Conservation (phyloP, 2,329 filamentous ascomycete species). For the Pseudocercospora eumusae region DNA sequence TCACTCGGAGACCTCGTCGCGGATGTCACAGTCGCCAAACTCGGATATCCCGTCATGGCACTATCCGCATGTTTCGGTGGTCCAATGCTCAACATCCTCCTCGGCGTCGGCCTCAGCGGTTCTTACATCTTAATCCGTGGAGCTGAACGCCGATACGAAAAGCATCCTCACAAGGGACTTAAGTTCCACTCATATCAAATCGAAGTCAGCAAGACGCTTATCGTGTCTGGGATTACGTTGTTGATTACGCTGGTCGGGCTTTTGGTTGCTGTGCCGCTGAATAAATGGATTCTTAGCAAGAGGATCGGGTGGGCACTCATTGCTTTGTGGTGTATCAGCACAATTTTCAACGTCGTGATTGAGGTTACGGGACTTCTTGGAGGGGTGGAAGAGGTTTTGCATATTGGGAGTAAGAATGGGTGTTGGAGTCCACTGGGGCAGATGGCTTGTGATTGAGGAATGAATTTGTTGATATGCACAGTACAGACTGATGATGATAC, state of each 20-base stretch:
- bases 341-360: constrained; percentile 75
- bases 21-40: constrained; percentile 86
- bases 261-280: constrained; percentile 77
- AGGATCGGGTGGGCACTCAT: constrained; percentile 81
- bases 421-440: no score
- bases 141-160: constrained; percentile 64
- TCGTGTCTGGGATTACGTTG: constrained; percentile 82
- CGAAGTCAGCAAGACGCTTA: constrained; percentile 77
- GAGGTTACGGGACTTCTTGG: constrained; percentile 58
- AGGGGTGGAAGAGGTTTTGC: constrained; percentile 15
- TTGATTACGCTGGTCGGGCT: constrained; percentile 76
- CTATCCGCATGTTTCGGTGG: constrained; percentile 94
- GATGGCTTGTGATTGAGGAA: no score
- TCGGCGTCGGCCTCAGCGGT: constrained; percentile 90
- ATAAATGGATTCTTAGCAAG: constrained; percentile 80
- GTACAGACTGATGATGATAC: no score
- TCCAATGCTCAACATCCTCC: constrained; percentile 93
- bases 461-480: no score
- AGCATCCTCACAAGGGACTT: constrained; percentile 66
- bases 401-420: no score
- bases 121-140: constrained; percentile 79
- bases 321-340: constrained; percentile 76
- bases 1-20: constrained; percentile 92
- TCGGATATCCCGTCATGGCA: constrained; percentile 97
- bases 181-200: constrained; percentile 78